A percentile compares a stretch with the other conserved stretches of the same genome.
phyloP scores from a whole-genome alignment of 2,329 filamentous ascomycete genomes.

The Samsoniella hepiali region DNA sequence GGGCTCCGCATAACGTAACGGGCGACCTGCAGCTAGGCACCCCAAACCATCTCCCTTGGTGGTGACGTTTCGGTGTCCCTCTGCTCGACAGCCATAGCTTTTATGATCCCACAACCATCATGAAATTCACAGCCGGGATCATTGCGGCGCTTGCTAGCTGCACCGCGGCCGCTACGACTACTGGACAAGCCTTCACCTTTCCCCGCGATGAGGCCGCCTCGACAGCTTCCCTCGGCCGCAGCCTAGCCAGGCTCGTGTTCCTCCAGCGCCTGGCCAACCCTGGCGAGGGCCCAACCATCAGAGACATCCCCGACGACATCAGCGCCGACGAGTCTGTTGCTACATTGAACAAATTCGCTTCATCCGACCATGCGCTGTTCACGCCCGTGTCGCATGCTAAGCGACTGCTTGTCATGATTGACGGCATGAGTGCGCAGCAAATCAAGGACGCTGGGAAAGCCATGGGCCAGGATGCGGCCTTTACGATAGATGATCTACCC shows the following conservation, averaged over 20 bases:
- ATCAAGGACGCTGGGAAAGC: constrained; percentile 42
- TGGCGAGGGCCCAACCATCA: constrained; percentile 46
- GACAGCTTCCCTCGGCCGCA: constrained; percentile 46
- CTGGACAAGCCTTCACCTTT: constrained; percentile 55
- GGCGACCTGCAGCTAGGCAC: constrained; percentile 5
- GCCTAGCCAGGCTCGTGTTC: constrained; percentile 56
- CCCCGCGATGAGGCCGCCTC: constrained; percentile 31
- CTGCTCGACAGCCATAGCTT: constrained; percentile 29
- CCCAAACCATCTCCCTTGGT: constrained; percentile 7
- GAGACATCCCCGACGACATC: constrained; percentile 41
- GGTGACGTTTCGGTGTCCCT: constrained; percentile 28
- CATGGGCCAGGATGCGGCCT: constrained; percentile 41
- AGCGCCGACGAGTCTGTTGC: constrained; percentile 48
- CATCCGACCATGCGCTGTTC: constrained; percentile 50
- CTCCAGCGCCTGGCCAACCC: constrained; percentile 52
- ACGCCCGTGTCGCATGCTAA: constrained; percentile 29
- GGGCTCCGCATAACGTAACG: constrained; percentile 15
- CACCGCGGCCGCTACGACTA: constrained; percentile 37
- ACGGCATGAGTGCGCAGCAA: constrained; percentile 50
- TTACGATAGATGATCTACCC: constrained; percentile 47
- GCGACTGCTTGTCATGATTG: constrained; percentile 59
- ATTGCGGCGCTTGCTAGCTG: constrained; percentile 38
- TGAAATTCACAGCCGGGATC: constrained; percentile 43
- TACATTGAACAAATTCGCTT: constrained; percentile 60
- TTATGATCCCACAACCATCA: constrained; percentile 33